These are phyloP conservation scores for Amesomyces nigricolor DNA, from an alignment of 2,329 filamentous ascomycete genomes.

Conservation along the genomic window DNA sequence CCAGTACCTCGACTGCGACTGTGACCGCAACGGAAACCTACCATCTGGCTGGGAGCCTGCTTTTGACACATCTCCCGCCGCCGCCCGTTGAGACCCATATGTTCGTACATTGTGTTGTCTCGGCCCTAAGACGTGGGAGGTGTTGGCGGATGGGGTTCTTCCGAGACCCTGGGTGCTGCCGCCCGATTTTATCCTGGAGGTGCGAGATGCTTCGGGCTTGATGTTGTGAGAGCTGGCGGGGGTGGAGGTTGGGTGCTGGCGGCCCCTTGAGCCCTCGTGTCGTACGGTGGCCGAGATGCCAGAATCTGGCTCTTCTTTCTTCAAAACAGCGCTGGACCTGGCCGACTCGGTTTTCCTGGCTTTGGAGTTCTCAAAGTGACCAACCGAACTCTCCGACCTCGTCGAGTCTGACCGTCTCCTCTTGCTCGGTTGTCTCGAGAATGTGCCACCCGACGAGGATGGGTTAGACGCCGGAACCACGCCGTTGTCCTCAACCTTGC, in stretches of 20 bases:
- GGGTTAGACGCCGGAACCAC: neutral
- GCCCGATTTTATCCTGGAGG: neutral
- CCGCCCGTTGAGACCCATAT: constrained; percentile 12
- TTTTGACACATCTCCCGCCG: neutral
- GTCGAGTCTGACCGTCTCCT: constrained; percentile 5
- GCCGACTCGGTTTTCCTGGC: neutral
- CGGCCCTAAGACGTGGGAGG: neutral
- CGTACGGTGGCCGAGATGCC: neutral
- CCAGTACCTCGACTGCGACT: constrained; percentile 15
- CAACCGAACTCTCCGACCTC: neutral
- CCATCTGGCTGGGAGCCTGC: neutral
- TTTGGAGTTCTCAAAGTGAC: neutral
- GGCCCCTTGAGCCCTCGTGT: neutral
- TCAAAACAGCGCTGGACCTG: too few relatives aligned
- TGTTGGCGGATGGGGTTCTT: neutral
- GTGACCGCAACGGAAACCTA: neutral
- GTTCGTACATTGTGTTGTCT: constrained; percentile 11
- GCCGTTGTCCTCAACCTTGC: neutral
- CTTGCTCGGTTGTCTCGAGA: neutral
- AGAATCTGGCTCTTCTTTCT: neutral
- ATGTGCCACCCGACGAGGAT: neutral
- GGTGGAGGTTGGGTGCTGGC: neutral
- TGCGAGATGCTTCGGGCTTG: neutral
- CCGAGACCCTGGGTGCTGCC: neutral
- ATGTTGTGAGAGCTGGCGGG: neutral